Evolutionary conservation across 1,139 yeast genomes (phyloP).

Genomic region (Pneumocystis carinii): DNA sequence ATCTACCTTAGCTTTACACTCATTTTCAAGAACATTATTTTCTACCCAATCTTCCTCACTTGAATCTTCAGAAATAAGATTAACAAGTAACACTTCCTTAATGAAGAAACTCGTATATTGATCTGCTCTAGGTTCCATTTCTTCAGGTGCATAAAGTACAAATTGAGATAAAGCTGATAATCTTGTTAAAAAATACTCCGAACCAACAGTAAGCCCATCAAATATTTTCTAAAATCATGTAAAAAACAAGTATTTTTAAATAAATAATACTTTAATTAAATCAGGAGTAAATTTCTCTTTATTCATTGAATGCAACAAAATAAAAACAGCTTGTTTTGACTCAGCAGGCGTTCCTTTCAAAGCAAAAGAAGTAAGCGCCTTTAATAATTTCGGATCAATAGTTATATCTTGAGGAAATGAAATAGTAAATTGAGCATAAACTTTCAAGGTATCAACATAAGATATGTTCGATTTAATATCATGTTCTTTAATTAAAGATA

Average conservation of each 20-base stretch:
- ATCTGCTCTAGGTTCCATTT: conserved; percentile 40
- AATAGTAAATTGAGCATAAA: conserved; percentile 46
- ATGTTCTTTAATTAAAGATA: not conserved
- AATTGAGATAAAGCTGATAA: conserved; percentile 50
- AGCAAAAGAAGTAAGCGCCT: conserved; percentile 31
- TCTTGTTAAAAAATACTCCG: conserved; percentile 36
- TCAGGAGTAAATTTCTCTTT: conserved; percentile 21
- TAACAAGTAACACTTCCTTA: conserved; percentile 43
- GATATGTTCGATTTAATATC: conserved; percentile 1
- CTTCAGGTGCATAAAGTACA: conserved; percentile 36
- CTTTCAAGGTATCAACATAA: conserved; percentile 34
- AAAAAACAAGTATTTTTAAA: not conserved
- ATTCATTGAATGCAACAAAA: conserved; percentile 35
- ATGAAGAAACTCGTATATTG: conserved; percentile 49
- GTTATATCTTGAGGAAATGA: conserved; percentile 33
- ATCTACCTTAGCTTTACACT: conserved; percentile 25
- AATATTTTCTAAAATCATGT: conserved; percentile 23
- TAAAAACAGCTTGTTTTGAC: conserved; percentile 50
- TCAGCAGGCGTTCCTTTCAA: conserved; percentile 42
- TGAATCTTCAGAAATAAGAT: conserved; percentile 22
- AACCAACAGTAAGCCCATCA: conserved; percentile 29
- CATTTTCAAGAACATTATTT: conserved; percentile 31
- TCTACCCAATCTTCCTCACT: conserved; percentile 33
- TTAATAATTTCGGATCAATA: conserved; percentile 17
- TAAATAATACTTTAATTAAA: conserved; percentile 12